Evolutionary conservation across 202 grass and related monocot species (phyloP).

Genomic region (Bolboschoenoplectus hybrid): DNA sequence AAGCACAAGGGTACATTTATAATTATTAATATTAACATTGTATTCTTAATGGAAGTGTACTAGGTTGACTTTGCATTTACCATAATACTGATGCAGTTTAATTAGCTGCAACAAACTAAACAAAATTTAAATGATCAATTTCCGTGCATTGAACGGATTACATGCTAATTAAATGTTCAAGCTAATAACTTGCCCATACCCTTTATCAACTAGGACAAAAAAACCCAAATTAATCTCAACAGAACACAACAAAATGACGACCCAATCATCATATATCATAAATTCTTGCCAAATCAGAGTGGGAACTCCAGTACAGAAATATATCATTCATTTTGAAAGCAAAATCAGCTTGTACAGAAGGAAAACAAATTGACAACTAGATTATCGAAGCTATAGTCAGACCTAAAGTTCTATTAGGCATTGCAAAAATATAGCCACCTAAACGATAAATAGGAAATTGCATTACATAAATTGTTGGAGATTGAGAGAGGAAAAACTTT

Average conservation of each 20-base stretch:
- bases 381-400: slow-evolving; percentile 1
- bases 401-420: slow-evolving; percentile 11
- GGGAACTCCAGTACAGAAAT: background rate
- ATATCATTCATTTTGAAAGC: background rate
- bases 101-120: slow-evolving; percentile 4
- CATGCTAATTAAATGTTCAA: background rate
- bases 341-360: background rate
- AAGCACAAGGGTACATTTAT: too few species aligned
- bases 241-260: background rate
- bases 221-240: background rate
- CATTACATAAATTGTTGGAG: slow-evolving; percentile 8
- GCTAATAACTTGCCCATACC: background rate
- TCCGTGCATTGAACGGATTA: background rate
- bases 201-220: background rate
- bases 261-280: background rate
- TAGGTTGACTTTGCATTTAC: background rate
- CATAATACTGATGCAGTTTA: background rate
- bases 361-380: slow-evolving; percentile 12
- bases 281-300: background rate
- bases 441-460: slow-evolving; percentile 10
- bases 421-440: background rate
- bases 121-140: background rate
- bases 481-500: background rate
- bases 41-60: too few species aligned
- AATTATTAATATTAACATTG: too few species aligned